A percentile compares a stretch with the other conserved stretches of the same genome.
Evolutionary conservation across 1,139 yeast species (phyloP).

Genomic region (Kodamaea ohmeri): DNA sequence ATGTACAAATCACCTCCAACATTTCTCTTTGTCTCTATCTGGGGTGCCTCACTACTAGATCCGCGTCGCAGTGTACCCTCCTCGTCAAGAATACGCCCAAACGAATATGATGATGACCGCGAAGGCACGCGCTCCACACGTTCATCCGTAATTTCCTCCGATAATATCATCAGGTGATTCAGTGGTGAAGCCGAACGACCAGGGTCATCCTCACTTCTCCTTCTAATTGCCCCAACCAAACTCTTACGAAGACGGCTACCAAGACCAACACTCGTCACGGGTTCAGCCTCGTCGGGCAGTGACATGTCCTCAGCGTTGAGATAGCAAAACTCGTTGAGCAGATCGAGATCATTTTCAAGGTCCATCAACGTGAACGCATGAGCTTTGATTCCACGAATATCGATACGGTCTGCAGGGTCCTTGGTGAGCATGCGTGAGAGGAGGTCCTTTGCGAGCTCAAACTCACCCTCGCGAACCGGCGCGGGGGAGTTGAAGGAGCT

Average conservation of each 20-base stretch:
- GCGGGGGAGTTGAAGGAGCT: constrained; percentile 38
- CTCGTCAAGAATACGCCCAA: constrained; percentile 20
- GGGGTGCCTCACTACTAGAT: constrained; percentile 41
- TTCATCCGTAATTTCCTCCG: constrained; percentile 2
- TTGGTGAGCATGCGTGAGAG: constrained; percentile 63
- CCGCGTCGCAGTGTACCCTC: constrained; percentile 26
- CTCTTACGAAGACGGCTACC: constrained; percentile 65
- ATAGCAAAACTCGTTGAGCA: constrained; percentile 37
- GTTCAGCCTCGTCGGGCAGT: constrained; percentile 43
- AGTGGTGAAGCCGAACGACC: constrained; percentile 3
- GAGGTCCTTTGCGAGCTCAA: constrained; percentile 64
- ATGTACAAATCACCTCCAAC: constrained; percentile 57
- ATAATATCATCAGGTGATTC: constrained; percentile 4
- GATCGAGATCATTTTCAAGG: constrained; percentile 44
- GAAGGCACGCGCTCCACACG: constrained; percentile 9
- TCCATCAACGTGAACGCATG: constrained; percentile 78
- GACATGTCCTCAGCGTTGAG: constrained; percentile 35
- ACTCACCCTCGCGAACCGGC: constrained; percentile 46
- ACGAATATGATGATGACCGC: constrained; percentile 25
- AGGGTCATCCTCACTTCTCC: constrained; percentile 31
- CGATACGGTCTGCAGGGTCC: constrained; percentile 66
- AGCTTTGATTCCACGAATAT: constrained; percentile 67
- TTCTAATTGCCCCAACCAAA: constrained; percentile 50
- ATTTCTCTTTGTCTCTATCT: constrained; percentile 49
- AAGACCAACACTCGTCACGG: constrained; percentile 52